A percentile compares a stretch with the other conserved stretches of the same genome.
These are phyloP conservation scores for Cronartium quercuum DNA, from an alignment of 1,284 basidiomycete genomes.

Conservation along the genomic window DNA sequence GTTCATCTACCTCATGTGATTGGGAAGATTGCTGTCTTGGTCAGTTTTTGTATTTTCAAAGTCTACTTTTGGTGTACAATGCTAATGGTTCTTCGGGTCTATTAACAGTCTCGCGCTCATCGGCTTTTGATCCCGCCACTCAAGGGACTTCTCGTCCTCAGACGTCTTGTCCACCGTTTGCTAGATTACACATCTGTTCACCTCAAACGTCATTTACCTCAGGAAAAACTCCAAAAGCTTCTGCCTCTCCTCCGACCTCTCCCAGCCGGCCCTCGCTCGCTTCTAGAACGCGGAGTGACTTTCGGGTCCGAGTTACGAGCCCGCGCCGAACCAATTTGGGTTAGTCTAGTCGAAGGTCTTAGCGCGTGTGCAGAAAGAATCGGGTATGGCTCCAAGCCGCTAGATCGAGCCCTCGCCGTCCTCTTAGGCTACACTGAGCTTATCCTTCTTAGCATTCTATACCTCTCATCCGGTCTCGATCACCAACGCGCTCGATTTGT, in stretches of 20 bases:
- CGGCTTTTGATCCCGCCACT: conserved; percentile 26
- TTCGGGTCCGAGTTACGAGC: not conserved
- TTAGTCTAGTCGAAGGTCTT: not conserved
- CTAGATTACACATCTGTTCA: conserved; percentile 28
- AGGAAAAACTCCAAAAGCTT: not conserved
- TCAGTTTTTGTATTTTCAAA: conserved; percentile 2
- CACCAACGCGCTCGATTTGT: conserved; percentile 35
- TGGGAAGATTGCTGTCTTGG: conserved; percentile 37
- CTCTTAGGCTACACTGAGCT: conserved; percentile 34
- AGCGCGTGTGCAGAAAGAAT: conserved; percentile 10
- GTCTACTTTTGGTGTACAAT: not conserved
- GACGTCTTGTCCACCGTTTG: conserved; percentile 24
- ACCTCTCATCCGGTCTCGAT: conserved; percentile 36
- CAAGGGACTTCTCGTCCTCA: conserved; percentile 31
- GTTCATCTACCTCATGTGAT: conserved; percentile 38
- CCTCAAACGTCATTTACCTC: conserved; percentile 6
- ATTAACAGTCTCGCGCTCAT: conserved; percentile 20
- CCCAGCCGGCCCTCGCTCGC: not conserved
- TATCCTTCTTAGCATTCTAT: conserved; percentile 25
- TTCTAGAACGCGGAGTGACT: not conserved
- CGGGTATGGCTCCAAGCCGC: conserved; percentile 36
- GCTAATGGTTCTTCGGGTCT: not conserved
- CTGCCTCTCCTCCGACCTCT: not conserved
- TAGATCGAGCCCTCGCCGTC: conserved; percentile 33
- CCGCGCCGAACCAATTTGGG: conserved; percentile 2